Base-by-base conservation (phyloP, 2,329 filamentous ascomycete genomes). In the Drechslerella coelobrocha region DNA sequence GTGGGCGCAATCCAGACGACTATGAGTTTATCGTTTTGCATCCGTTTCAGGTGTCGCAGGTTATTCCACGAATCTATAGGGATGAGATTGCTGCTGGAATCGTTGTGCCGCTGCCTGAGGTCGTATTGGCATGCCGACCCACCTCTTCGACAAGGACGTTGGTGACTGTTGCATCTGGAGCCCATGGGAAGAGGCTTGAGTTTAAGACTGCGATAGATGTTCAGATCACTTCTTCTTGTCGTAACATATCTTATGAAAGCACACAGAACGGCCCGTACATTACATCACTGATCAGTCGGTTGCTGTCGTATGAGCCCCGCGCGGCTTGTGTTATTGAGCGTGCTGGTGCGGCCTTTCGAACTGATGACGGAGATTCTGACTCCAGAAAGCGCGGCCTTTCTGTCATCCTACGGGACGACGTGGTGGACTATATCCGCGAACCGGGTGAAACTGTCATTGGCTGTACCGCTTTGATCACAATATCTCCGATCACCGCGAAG, bases 201-300 rank as follows among this genome's bases (percentile, higher is more conserved):
- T 55, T 62, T 26, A 65, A 65, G 27, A 65, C 61, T 8, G 61
- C 61, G 12, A 65, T 65, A 23, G 61, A 65, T 39, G 61, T 65
- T 2, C 61, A 59, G 14, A 65, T 65, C 14, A 57, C 61, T 9
- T 65, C 53, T 1, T 57, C 61, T 21, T 24, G 43, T 14, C 61
- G 61, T 6, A 65, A 43, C 5, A 65, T 65, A 2, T 65, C 61
- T 29, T 53, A 65, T 19, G 61, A 57, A 45, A 65, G 61, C 26
- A 45, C 53, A 5, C 61, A 47, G 9, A 65, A 65, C 9, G 53
- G 61, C 1, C 53, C 61, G 6, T 65, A 65, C 23, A 23, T 57
- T 8, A 57, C 61, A 9, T 26, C 53, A 17, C 19, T 65, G 17
- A 52, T 65, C 27, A 24, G 43, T 34, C 52, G 53, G 2, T 37